Evolutionary conservation across 2,329 filamentous ascomycete species (phyloP).

Genomic region (Davidsoniella eucalypti): DNA sequence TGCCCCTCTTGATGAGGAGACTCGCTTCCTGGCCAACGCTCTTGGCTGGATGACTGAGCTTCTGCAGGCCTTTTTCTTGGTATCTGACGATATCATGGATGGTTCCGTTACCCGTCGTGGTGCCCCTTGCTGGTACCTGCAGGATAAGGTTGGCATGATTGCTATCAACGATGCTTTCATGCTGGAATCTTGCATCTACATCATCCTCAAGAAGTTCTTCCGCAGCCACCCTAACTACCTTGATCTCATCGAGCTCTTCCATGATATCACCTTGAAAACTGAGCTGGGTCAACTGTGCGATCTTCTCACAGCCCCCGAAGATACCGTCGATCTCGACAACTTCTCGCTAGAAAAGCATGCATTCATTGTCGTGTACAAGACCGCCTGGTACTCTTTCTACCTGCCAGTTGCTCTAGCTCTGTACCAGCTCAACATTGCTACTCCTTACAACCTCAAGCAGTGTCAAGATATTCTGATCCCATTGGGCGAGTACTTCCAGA

Average conservation of each 20-base stretch:
- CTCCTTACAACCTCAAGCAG: slow-evolving; percentile 73
- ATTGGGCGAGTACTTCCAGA: slow-evolving; percentile 97
- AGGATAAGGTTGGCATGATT: slow-evolving; percentile 77
- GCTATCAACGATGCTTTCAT: slow-evolving; percentile 98
- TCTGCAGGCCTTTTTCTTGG: slow-evolving; percentile 96
- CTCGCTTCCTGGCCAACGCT: slow-evolving; percentile 77
- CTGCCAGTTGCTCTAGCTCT: slow-evolving; percentile 86
- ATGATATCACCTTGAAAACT: slow-evolving; percentile 84
- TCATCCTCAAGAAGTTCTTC: slow-evolving; percentile 88
- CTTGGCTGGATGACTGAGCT: slow-evolving; percentile 97
- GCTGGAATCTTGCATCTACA: slow-evolving; percentile 81
- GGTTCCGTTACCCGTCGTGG: slow-evolving; percentile 84
- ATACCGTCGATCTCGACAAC: slow-evolving; percentile 81
- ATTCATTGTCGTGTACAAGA: slow-evolving; percentile 99
- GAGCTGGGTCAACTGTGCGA: slow-evolving; percentile 92
- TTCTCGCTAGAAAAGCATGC: slow-evolving; percentile 90
- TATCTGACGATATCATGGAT: slow-evolving; percentile 99
- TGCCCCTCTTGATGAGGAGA: slow-evolving; percentile 54
- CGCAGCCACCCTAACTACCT: slow-evolving; percentile 72
- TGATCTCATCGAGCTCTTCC: slow-evolving; percentile 89
- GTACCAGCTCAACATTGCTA: slow-evolving; percentile 70
- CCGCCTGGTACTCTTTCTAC: slow-evolving; percentile 98
- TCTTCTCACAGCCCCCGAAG: slow-evolving; percentile 87
- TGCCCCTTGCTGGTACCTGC: slow-evolving; percentile 90
- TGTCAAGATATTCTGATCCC: slow-evolving; percentile 87